phyloP scores from a whole-genome alignment of 2,329 filamentous ascomycete genomes.

The Pseudogymnoascus sp. region DNA sequence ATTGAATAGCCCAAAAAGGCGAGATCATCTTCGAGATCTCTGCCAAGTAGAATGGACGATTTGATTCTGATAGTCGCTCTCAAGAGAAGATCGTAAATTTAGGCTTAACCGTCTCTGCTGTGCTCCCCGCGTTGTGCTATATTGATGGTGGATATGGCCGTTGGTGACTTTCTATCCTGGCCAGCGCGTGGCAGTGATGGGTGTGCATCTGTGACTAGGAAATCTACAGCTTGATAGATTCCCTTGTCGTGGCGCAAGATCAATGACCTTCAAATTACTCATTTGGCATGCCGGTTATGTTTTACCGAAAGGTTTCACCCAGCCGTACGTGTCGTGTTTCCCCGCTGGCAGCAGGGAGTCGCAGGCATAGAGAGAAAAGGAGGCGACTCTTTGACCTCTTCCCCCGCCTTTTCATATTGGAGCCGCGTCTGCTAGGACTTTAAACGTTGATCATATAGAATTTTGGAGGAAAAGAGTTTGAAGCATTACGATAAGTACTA shows the following conservation, averaged over 20 bases:
- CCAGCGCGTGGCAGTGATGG: not conserved
- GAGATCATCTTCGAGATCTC: not conserved
- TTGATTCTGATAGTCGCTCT: conserved; percentile 1
- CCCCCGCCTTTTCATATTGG: not conserved
- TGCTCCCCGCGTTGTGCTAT: not conserved
- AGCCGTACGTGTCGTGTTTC: not conserved
- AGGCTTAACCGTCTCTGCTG: not conserved
- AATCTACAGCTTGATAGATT: not conserved
- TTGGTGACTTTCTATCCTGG: not conserved
- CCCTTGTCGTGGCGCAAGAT: not conserved
- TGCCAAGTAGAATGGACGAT: not conserved
- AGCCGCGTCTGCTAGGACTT: not conserved
- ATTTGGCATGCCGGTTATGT: not conserved
- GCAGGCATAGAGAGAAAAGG: not conserved
- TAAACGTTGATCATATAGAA: not conserved
- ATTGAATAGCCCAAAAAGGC: not conserved
- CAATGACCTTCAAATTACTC: not conserved
- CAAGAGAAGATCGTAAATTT: not conserved
- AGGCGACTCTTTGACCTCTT: not conserved
- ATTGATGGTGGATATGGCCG: not conserved
- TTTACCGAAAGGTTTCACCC: not conserved
- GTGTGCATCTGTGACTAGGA: not conserved
- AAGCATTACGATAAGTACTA: too few relatives aligned
- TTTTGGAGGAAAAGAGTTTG: not conserved
- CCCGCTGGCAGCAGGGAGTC: not conserved